Evolutionary conservation across 345 rosid genomes (phyloP), one percentile per base, ranked within the genome.

Genomic region (Brassica juncea): DNA sequence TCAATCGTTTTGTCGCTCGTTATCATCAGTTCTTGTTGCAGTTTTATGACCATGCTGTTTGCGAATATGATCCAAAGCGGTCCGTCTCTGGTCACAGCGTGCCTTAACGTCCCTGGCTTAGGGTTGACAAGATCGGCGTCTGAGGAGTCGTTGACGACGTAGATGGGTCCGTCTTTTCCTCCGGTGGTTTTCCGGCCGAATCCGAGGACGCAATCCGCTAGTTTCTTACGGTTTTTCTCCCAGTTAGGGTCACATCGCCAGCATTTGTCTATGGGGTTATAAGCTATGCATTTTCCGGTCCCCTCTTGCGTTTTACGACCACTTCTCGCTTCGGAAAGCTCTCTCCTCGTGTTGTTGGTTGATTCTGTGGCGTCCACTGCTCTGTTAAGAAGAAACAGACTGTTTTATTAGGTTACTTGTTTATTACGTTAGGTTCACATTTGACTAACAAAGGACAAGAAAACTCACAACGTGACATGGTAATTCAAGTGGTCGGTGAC

Each of bases 31-130:
- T 94, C 94, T 67, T 91, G 86, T 34, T 71, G 68, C 12, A 92
- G 85, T 73, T 64, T 87, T 66, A 94, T 94, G 61, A 84, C 3
- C 98, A 94, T 88, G 83, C 87, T 70, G 2, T 52, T 70, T 5
- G 85, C 86, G 32, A 94, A 94, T 37, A 81, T 82, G 83, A 94
- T 94, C 97, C 97, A 94, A 49, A 88, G 86, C 0, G 98, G 94
- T 70, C 76, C 84, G 10, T 82, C 79, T 68, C 88, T 84, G 70
- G 88, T 87, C 78, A 87, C 97, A 0, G 91, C 97, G 12, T 89
- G 82, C n/a, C 97, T 88, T 39, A 92, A 84, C 1, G 98, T 92
- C 54, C 97, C 98, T 1, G 83, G 88, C 63, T 74, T 92, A 1
- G 97, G 94, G 80, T 83, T 83, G 3, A 67, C 1, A 57, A 94